Percentiles rank a stretch among this genome's conserved stretches.
phyloP scores from a whole-genome alignment of 2,329 filamentous ascomycete genomes.

The Aphanocladium album region DNA sequence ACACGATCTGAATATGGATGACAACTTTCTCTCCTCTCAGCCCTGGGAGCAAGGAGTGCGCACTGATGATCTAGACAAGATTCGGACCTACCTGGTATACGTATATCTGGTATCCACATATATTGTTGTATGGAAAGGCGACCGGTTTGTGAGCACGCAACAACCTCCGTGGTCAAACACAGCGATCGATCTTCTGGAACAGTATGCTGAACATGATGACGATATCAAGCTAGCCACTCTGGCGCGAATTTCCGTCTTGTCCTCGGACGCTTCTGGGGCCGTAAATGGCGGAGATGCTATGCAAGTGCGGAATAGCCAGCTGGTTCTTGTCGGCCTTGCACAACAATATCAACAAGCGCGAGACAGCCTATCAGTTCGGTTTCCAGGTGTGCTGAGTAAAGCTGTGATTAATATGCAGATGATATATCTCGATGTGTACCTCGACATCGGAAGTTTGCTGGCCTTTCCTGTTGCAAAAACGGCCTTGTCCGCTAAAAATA shows the following conservation, averaged over 20 bases:
- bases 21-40: not conserved
- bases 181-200: conserved; percentile 5
- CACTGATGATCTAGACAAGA: not conserved
- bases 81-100: conserved; percentile 5
- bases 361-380: not conserved
- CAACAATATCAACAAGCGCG: conserved; percentile 2
- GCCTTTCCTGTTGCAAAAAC: conserved; percentile 12
- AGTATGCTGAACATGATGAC: not conserved
- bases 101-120: conserved; percentile 11
- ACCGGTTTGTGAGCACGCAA: not conserved
- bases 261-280: not conserved
- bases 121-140: conserved; percentile 8
- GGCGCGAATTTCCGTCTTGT: not conserved
- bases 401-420: conserved; percentile 5
- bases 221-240: conserved; percentile 1
- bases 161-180: conserved; percentile 1
- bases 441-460: conserved; percentile 12
- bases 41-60: not conserved
- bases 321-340: not conserved
- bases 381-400: not conserved
- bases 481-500: not conserved
- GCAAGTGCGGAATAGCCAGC: not conserved
- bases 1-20: conserved; percentile 6
- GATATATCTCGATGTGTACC: conserved; percentile 13
- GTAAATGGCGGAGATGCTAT: not conserved